phyloP scores from a whole-genome alignment of 305 asterid genomes.

The Fraxinus albicans region DNA sequence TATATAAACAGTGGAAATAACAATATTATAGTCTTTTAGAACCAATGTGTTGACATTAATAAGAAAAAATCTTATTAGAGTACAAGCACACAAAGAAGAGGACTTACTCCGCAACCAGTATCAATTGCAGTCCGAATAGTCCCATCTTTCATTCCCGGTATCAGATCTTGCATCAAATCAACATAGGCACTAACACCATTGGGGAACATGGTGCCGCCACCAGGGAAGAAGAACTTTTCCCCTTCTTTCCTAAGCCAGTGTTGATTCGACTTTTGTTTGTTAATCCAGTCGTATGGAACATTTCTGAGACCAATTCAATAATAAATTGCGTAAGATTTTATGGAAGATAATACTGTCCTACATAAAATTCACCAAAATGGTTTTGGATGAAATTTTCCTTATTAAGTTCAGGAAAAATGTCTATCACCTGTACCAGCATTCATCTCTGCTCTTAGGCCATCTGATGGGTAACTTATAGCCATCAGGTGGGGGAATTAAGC shows the following conservation, averaged over 20 bases:
- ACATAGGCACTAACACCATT: constrained; percentile 83
- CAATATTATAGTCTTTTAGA: background rate
- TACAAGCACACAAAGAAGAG: constrained; percentile 8
- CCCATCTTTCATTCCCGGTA: constrained; percentile 92
- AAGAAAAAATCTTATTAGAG: background rate
- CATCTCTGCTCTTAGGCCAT: constrained; percentile 91
- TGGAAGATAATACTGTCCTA: background rate
- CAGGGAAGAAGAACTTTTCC: constrained; percentile 91
- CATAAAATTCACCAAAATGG: background rate
- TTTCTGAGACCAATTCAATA: constrained; percentile 47
- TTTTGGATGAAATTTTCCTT: background rate
- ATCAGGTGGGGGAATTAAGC: constrained; percentile 88
- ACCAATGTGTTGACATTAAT: constrained; percentile 6
- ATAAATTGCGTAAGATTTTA: constrained; percentile 1
- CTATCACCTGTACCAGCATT: constrained; percentile 95
- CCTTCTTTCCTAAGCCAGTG: constrained; percentile 98
- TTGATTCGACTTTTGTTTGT: constrained; percentile 90
- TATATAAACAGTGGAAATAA: background rate
- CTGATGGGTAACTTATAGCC: constrained; percentile 78
- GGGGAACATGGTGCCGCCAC: constrained; percentile 99
- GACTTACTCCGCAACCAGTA: constrained; percentile 97
- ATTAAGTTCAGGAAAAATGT: background rate
- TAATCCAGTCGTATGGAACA: constrained; percentile 97
- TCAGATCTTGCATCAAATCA: constrained; percentile 77
- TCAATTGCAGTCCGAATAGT: constrained; percentile 85